These are phyloP conservation scores for Podospora pseudocomata DNA, from an alignment of 495 filamentous ascomycete species.

Conservation along the genomic window DNA sequence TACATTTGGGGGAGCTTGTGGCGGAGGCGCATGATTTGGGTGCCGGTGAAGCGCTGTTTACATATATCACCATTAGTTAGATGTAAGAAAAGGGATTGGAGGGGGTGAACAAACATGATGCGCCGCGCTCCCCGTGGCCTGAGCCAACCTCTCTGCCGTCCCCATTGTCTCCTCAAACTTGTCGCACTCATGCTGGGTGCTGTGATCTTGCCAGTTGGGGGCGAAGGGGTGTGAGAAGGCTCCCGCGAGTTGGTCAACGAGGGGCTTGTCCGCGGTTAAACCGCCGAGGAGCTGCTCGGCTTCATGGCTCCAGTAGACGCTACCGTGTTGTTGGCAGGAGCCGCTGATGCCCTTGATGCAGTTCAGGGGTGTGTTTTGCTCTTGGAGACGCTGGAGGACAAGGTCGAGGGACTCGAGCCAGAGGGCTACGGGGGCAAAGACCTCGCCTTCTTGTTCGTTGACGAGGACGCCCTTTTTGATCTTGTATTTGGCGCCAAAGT, in stretches of 20 bases:
- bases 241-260: conserved; percentile 64
- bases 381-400: conserved; percentile 67
- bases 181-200: conserved; percentile 88
- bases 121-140: conserved; percentile 82
- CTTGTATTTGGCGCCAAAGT: conserved; percentile 73
- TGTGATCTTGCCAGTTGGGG: conserved; percentile 97
- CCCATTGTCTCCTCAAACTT: conserved; percentile 73
- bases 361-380: conserved; percentile 71
- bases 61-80: conserved; percentile 21
- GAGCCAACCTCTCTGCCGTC: conserved; percentile 61
- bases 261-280: conserved; percentile 55
- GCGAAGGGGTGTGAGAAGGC: conserved; percentile 85
- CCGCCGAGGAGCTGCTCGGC: conserved; percentile 62
- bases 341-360: conserved; percentile 80
- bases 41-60: conserved; percentile 87
- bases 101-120: conserved; percentile 68
- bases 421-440: conserved; percentile 88
- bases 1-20: conserved; percentile 77
- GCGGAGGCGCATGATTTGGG: conserved; percentile 87
- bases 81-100: background rate
- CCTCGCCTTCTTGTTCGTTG: conserved; percentile 76
- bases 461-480: conserved; percentile 83
- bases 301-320: conserved; percentile 78
- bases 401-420: conserved; percentile 91
- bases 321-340: conserved; percentile 95